phyloP scores from a whole-genome alignment of 83 land plant genomes.

The Picea abies region DNA sequence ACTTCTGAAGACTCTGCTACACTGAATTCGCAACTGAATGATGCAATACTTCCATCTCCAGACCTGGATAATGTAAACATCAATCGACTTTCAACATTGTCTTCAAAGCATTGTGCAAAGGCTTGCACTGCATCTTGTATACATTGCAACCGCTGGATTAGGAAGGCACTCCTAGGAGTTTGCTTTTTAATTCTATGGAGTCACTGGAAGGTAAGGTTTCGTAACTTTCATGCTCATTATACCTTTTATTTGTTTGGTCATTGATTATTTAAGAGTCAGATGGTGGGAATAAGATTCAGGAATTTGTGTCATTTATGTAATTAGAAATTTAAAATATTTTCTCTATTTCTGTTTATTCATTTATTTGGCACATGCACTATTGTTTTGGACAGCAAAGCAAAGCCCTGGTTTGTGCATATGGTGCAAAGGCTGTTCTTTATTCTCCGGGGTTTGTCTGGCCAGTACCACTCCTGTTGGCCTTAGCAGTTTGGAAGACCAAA shows the following conservation, averaged over 20 bases:
- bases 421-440: conserved; percentile 57
- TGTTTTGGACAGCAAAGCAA: conserved; percentile 50
- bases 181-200: conserved; percentile 40
- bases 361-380: neutral
- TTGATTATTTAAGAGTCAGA: neutral
- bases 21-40: neutral
- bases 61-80: neutral
- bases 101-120: conserved; percentile 6
- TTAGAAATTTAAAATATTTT: neutral
- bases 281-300: neutral
- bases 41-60: neutral
- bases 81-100: conserved; percentile 1
- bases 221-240: neutral
- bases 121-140: neutral
- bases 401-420: conserved; percentile 55
- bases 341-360: neutral
- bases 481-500: conserved; percentile 42
- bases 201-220: conserved; percentile 59
- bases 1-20: neutral
- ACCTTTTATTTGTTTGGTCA: neutral
- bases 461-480: conserved; percentile 54
- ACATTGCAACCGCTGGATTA: conserved; percentile 38
- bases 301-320: neutral
- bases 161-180: conserved; percentile 45
- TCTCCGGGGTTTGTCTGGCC: conserved; percentile 56